Evolutionary conservation across 2,329 filamentous ascomycete genomes (phyloP).

Genomic region (Grosmannia serpens): DNA sequence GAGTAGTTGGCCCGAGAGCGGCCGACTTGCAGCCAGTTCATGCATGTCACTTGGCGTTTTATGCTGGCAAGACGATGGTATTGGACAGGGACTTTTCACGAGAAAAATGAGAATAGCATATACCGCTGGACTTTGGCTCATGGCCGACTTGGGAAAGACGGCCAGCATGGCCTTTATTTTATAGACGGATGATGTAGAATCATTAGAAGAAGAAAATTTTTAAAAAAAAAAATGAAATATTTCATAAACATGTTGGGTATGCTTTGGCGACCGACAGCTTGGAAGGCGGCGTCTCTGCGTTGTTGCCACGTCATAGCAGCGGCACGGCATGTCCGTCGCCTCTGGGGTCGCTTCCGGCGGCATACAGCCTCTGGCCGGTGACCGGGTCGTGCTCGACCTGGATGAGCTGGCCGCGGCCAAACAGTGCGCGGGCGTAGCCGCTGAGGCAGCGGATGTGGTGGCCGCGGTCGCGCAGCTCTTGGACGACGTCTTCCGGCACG

Average conservation of each 20-base stretch:
- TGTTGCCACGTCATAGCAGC: not conserved
- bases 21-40: not conserved
- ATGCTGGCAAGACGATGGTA: not conserved
- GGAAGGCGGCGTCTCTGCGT: too few relatives aligned
- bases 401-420: conserved; percentile 80
- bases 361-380: conserved; percentile 63
- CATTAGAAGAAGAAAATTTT: not conserved
- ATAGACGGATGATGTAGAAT: not conserved
- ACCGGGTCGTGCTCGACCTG: conserved; percentile 54
- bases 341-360: conserved; percentile 74
- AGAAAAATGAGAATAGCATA: not conserved
- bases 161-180: not conserved
- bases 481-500: conserved; percentile 52
- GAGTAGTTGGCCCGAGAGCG: not conserved
- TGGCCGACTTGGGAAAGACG: not conserved
- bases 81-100: not conserved
- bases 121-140: not conserved
- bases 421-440: conserved; percentile 54
- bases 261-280: too few relatives aligned
- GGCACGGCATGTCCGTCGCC: conserved; percentile 53
- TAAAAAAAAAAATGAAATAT: not conserved
- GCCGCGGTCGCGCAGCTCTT: conserved; percentile 54
- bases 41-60: not conserved
- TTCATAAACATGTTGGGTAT: not conserved
- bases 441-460: conserved; percentile 58